Evolutionary conservation across 139 green algal species (phyloP).

Genomic region (Desmodesmus armatus): DNA sequence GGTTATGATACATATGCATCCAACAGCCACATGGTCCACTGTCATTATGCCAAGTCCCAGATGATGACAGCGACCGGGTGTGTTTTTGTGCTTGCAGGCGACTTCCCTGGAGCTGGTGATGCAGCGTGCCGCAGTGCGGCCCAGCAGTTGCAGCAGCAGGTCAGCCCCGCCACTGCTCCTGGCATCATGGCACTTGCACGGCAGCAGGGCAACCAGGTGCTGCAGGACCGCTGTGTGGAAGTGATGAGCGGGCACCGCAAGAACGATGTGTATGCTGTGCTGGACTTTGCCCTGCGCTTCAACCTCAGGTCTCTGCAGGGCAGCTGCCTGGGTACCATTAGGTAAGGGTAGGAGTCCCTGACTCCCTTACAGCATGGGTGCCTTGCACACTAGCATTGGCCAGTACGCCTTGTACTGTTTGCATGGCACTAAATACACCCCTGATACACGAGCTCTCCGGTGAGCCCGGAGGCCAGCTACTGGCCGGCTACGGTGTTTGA

Average conservation of each 20-base stretch:
- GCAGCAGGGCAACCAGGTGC: not conserved
- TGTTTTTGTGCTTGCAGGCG: too few species aligned
- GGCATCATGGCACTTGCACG: slow-evolving; percentile 31
- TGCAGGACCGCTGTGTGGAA: slow-evolving; percentile 38
- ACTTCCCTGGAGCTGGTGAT: slow-evolving; percentile 11
- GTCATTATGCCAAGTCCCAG: not conserved
- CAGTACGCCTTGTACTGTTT: too few species aligned
- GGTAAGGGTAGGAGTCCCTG: too few species aligned
- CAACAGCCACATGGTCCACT: not conserved
- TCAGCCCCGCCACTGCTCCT: slow-evolving; percentile 11
- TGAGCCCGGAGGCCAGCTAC: too few species aligned
- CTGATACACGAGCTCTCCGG: too few species aligned
- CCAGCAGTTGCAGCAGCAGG: slow-evolving; percentile 27
- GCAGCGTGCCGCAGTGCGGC: slow-evolving; percentile 8
- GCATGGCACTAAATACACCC: too few species aligned
- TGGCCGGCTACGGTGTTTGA: too few species aligned
- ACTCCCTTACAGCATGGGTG: too few species aligned
- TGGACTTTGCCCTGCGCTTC: slow-evolving; percentile 41
- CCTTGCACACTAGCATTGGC: too few species aligned
- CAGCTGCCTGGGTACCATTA: slow-evolving; percentile 31
- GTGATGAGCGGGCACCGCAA: slow-evolving; percentile 26
- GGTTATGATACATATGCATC: not conserved
- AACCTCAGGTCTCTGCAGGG: slow-evolving; percentile 23
- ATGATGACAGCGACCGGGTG: not conserved
- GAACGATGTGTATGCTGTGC: slow-evolving; percentile 33